These are phyloP conservation scores for Trichoderma atroviride DNA, from an alignment of 2,329 filamentous ascomycete species.

Conservation along the genomic window DNA sequence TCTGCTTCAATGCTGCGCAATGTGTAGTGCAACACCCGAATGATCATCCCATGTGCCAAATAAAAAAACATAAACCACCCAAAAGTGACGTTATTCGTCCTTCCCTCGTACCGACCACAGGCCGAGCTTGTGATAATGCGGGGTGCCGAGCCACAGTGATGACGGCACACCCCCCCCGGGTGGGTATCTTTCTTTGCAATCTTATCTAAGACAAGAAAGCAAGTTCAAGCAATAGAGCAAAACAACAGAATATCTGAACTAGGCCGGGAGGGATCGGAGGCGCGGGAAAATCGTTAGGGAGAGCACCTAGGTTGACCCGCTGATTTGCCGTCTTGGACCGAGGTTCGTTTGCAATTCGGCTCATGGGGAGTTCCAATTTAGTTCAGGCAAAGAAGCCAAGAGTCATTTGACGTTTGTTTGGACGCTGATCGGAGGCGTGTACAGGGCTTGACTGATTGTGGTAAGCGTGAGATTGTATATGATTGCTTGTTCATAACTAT, in stretches of 20 bases:
- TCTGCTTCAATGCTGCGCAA: background rate
- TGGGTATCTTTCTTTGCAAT: background rate
- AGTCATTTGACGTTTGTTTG: background rate
- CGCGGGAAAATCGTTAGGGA: background rate
- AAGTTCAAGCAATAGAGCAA: background rate
- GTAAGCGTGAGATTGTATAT: background rate
- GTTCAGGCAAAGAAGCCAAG: background rate
- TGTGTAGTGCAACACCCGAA: background rate
- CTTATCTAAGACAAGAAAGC: background rate
- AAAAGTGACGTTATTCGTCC: conserved; percentile 33
- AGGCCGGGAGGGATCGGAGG: conserved; percentile 23
- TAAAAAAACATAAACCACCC: background rate
- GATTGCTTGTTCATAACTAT: background rate
- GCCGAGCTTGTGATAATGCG: conserved; percentile 63
- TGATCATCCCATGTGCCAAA: background rate
- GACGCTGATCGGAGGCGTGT: background rate
- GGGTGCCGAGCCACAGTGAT: conserved; percentile 38
- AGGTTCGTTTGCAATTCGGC: conserved; percentile 15
- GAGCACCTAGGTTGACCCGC: conserved; percentile 2
- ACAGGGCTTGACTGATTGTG: background rate
- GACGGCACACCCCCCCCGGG: background rate
- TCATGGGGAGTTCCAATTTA: background rate
- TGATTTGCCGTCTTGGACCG: conserved; percentile 22
- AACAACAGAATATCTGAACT: background rate
- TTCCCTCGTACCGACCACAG: conserved; percentile 49